A percentile compares a stretch with the other conserved stretches of the same genome.
Conservation (phyloP, 768 basidiomycete species). For the Lactarius pseudohatsudake region DNA sequence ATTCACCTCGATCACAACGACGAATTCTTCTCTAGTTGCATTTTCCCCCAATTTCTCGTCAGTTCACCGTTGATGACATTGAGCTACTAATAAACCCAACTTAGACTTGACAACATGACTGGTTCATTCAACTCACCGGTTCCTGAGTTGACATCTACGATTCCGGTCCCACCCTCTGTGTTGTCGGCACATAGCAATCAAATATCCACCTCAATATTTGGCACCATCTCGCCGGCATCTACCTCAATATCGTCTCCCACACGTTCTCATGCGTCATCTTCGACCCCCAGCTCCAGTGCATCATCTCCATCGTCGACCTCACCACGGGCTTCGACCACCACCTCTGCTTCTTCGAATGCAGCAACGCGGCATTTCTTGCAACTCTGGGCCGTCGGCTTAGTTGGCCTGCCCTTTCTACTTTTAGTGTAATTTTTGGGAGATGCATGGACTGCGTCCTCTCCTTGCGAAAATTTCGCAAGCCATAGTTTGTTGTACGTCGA, state of each 20-base stretch:
- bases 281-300: background rate
- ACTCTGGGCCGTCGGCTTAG: background rate
- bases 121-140: conserved; percentile 56
- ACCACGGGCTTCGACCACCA: background rate
- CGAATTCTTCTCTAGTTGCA: conserved; percentile 37
- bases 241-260: background rate
- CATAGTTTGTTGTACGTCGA: background rate
- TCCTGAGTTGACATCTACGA: conserved; percentile 47
- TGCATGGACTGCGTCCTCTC: background rate
- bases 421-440: background rate
- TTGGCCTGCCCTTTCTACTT: conserved; percentile 3
- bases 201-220: conserved; percentile 15
- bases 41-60: conserved; percentile 62
- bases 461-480: background rate
- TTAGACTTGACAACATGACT: conserved; percentile 57
- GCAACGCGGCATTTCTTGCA: conserved; percentile 1
- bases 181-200: conserved; percentile 30
- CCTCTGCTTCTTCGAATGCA: conserved; percentile 2
- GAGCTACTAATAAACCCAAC: conserved; percentile 5
- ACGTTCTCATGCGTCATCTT: background rate
- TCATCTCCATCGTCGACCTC: background rate
- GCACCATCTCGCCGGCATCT: background rate
- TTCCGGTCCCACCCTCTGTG: conserved; percentile 40
- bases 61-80: conserved; percentile 28
- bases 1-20: conserved; percentile 40